Base-by-base conservation (phyloP, 2,329 filamentous ascomycete genomes). In the Didymella segeticola region DNA sequence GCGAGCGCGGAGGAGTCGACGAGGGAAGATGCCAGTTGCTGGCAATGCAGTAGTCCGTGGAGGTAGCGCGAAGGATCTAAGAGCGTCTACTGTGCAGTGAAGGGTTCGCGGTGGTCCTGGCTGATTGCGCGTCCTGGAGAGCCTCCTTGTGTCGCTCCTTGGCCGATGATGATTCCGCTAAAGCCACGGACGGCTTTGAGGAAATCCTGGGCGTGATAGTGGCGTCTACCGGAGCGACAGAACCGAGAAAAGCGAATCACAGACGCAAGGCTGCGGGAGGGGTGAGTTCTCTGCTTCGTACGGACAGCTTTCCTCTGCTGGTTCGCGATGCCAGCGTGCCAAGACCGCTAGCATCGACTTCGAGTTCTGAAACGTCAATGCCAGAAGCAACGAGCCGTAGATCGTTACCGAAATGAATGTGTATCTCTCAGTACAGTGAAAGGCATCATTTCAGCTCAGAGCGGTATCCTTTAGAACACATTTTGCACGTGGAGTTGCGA, bases 121-220 rank as follows among this genome's bases (percentile, higher is more conserved):
- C 46, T 54, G 53, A 51, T 60, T 60, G 60, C 63, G 62, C 60
- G 65, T 63, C 52, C 57, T 45, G 12, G 51, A 55, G 53, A 55
- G 46, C 53, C 50, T 58, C 58, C 46, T 53, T 43, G 57, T 56
- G 41, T 52, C 34, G 52, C 57, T 63, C 56, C 64, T 72, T 69
- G 69, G 66, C 61, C 42, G 47, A 56, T 63, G 60, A 62, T 66
- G 63, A 65, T 66, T 63, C 67, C 64, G 70, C 66, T 69, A 72
- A 70, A 68, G 61, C 64, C 66, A 70, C 68, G 62, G 67, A 71
- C 65, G 62, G 61, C 57, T 60, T 67, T 58, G 49, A 46, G 58
- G 60, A 62, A 52, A 46, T 58, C 57, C 53, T 56, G 57, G 60
- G 63, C 56, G 30, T 33, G 34, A 56, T 57, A 26, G 63, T 67